Evolutionary conservation across 2,329 filamentous ascomycete genomes (phyloP).

Genomic region (Aschersonia sp.): DNA sequence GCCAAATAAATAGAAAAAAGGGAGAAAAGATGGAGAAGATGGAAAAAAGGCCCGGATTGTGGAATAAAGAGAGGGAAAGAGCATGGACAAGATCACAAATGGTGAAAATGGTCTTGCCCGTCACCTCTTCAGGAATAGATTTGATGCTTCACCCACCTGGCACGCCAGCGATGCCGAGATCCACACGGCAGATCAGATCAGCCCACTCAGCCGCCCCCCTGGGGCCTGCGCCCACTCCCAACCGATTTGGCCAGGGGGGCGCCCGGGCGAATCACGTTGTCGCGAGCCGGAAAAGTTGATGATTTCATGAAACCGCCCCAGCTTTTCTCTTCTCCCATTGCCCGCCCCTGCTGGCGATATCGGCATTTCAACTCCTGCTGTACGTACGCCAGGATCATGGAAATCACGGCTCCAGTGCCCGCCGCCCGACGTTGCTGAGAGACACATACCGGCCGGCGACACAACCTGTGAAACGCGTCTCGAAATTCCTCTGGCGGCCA

Average conservation of each 20-base stretch:
- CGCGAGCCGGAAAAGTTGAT: not conserved
- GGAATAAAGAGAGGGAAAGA: too few species aligned
- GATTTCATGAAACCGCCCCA: not conserved
- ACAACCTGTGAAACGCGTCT: not conserved
- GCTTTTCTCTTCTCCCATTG: not conserved
- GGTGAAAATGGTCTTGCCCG: too few species aligned
- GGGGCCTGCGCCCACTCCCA: too few species aligned
- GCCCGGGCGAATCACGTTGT: not conserved
- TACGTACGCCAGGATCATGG: not conserved
- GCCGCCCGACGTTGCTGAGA: constrained; percentile 3
- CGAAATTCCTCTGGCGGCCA: not conserved
- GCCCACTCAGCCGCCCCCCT: too few species aligned
- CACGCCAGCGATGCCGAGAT: too few species aligned
- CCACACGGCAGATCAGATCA: too few species aligned
- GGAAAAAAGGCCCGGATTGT: too few species aligned
- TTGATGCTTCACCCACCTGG: too few species aligned
- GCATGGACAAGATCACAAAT: too few species aligned
- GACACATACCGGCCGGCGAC: not conserved
- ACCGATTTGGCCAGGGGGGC: not conserved
- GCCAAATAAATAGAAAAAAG: too few species aligned
- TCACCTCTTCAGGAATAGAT: too few species aligned
- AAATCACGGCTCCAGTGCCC: not conserved
- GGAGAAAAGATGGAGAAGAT: too few species aligned
- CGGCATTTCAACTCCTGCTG: not conserved
- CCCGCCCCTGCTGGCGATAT: not conserved